Conservation (phyloP, 1,284 basidiomycete species). For the Cryptococcus amylolentus region DNA sequence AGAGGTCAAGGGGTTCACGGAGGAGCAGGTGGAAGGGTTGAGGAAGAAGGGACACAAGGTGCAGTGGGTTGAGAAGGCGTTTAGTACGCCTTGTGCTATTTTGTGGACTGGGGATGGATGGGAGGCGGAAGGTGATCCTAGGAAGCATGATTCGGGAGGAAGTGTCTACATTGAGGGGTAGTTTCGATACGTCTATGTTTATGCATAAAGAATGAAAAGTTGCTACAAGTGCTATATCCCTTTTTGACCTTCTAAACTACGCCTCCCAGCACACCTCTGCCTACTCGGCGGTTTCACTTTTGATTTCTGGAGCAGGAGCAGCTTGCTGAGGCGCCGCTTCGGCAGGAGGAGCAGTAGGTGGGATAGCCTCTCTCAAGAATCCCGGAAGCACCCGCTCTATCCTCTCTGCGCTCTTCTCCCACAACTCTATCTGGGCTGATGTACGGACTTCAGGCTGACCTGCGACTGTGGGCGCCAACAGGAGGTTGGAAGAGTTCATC, state of each 20-base stretch:
- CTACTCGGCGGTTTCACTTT: background rate
- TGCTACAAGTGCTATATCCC: background rate
- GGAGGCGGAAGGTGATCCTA: conserved; percentile 29
- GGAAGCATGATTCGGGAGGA: conserved; percentile 34
- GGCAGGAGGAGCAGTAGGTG: background rate
- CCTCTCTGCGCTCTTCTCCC: conserved; percentile 76
- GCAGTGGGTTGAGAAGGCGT: conserved; percentile 25
- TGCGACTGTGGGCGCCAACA: conserved; percentile 61
- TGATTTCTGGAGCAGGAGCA: background rate
- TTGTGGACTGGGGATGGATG: conserved; percentile 19
- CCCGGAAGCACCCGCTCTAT: conserved; percentile 86
- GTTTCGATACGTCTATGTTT: no score
- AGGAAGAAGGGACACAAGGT: conserved; percentile 28
- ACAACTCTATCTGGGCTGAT: conserved; percentile 69
- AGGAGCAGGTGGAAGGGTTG: conserved; percentile 21
- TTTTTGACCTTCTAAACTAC: background rate
- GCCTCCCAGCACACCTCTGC: background rate
- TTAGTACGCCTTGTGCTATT: conserved; percentile 30
- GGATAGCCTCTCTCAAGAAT: conserved; percentile 62
- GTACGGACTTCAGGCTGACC: conserved; percentile 54
- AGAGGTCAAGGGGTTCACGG: conserved; percentile 21
- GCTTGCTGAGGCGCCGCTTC: background rate
- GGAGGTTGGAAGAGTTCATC: conserved; percentile 82
- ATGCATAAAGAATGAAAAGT: background rate
- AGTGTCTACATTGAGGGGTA: conserved; percentile 6